Conservation (phyloP, 2,329 filamentous ascomycete genomes). For the Didymella segeticola region DNA sequence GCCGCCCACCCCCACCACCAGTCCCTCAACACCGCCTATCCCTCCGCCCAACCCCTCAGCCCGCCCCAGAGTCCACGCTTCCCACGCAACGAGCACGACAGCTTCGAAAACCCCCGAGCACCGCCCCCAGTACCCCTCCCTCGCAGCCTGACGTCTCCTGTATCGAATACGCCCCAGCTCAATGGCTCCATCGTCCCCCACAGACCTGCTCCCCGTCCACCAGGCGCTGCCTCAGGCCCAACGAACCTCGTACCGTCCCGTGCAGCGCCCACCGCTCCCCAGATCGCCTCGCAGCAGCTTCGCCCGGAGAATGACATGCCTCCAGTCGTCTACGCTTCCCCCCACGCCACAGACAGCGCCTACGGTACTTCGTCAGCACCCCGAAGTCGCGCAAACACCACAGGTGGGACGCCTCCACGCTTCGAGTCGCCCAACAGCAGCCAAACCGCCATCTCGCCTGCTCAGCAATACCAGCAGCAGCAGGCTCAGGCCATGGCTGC, state of each 20-base stretch:
- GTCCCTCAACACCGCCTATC: constrained; percentile 43
- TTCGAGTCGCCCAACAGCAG: constrained; percentile 57
- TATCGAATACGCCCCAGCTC: constrained; percentile 50
- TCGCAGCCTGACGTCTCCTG: constrained; percentile 47
- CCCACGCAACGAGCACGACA: constrained; percentile 87
- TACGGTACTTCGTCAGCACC: constrained; percentile 45
- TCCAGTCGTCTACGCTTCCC: constrained; percentile 52
- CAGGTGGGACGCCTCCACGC: constrained; percentile 44
- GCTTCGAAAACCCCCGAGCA: constrained; percentile 95
- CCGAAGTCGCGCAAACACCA: constrained; percentile 55
- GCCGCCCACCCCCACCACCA: constrained; percentile 71
- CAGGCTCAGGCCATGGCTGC: constrained; percentile 79
- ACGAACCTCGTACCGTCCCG: constrained; percentile 62
- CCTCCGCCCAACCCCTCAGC: constrained; percentile 64
- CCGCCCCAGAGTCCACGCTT: constrained; percentile 86
- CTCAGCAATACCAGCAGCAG: constrained; percentile 72
- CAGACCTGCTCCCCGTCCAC: constrained; percentile 87
- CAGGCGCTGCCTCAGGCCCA: constrained; percentile 56
- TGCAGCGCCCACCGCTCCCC: constrained; percentile 62
- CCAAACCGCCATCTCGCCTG: constrained; percentile 44
- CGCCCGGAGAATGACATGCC: constrained; percentile 52
- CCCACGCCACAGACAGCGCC: constrained; percentile 48
- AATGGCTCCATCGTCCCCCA: constrained; percentile 72
- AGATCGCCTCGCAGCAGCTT: constrained; percentile 38
- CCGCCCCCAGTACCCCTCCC: constrained; percentile 80